Evolutionary conservation across 805 yeast genomes (phyloP), one percentile per base, ranked within the genome.

Genomic region (Candida chauliodis): DNA sequence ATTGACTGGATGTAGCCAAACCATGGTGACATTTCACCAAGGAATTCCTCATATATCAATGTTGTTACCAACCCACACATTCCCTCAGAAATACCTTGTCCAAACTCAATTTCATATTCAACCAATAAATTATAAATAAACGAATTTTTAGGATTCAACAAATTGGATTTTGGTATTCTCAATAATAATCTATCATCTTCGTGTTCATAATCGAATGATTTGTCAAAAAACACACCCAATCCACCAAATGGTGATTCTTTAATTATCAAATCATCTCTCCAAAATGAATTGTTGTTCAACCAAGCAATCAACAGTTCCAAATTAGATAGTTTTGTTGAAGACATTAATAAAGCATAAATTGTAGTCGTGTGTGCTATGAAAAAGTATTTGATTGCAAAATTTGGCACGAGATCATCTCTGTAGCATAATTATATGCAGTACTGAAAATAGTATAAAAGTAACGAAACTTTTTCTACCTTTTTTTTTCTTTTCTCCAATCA

Each of bases 21-120:
- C 97, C 97, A 91, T 4, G 95, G 96, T n/a, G 95, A 83, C 3
- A 56, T 48, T n/a, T 67, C 62, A 2, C 76, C 77, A 32, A 72
- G 61, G 3, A 76, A 61, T 38, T 69, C 58, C 54, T 91, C 98
- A 52, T 85, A 88, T 19, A 89, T 65, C 42, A 79, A 84, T 0
- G 90, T 77, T 6, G 86, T 46, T 5, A 83, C 76, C 36, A 90
- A 63, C 0, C 80, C 84, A 29, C 76, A 69, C 61, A 84, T 76
- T 0, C 95, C 93, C 2, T 34, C 25, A 3, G 54, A 35, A 16
- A 66, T 44, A 26, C 69, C 73, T 4, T 84, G 58, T 5, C 50
- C 53, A 0, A 34, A 34, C n/a, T 47, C 42, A 5, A 44, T 46
- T 20, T 45, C 46, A 20, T 71, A 71, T 31, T 86, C 95, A 9